Evolutionary conservation across 768 basidiomycete species (phyloP).

Genomic region (Lactarius akahatsu): DNA sequence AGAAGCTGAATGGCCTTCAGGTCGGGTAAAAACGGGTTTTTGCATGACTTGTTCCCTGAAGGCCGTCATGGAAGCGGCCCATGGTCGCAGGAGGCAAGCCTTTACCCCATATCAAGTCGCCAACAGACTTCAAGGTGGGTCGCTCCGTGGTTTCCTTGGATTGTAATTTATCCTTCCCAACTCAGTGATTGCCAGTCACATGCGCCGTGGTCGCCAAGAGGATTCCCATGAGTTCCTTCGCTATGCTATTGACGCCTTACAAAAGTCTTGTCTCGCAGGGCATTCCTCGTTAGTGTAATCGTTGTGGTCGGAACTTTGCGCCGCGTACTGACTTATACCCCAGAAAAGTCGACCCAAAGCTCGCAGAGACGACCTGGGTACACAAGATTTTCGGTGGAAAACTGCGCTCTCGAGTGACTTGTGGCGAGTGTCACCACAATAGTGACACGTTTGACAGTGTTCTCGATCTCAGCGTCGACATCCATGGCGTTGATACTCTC

Average conservation of each 20-base stretch:
- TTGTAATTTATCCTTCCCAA: constrained; percentile 23
- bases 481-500: constrained; percentile 59
- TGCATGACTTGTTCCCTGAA: constrained; percentile 81
- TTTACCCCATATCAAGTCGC: constrained; percentile 69
- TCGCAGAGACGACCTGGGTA: constrained; percentile 90
- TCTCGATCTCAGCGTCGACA: constrained; percentile 91
- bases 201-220: constrained; percentile 91
- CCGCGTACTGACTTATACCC: constrained; percentile 7
- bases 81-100: constrained; percentile 42
- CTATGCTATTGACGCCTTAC: constrained; percentile 88
- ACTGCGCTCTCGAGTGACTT: constrained; percentile 87
- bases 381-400: constrained; percentile 92
- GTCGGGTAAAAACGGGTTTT: constrained; percentile 49
- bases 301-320: neutral
- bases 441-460: constrained; percentile 97
- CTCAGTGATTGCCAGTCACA: constrained; percentile 85
- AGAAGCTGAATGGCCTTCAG: constrained; percentile 32
- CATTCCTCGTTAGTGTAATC: constrained; percentile 57
- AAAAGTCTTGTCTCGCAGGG: constrained; percentile 77
- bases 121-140: constrained; percentile 62
- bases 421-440: constrained; percentile 75
- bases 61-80: constrained; percentile 53
- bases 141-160: neutral
- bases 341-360: constrained; percentile 68
- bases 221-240: constrained; percentile 98